Conservation (phyloP, 2,329 filamentous ascomycete genomes). For the Xylariaceae sp. region DNA sequence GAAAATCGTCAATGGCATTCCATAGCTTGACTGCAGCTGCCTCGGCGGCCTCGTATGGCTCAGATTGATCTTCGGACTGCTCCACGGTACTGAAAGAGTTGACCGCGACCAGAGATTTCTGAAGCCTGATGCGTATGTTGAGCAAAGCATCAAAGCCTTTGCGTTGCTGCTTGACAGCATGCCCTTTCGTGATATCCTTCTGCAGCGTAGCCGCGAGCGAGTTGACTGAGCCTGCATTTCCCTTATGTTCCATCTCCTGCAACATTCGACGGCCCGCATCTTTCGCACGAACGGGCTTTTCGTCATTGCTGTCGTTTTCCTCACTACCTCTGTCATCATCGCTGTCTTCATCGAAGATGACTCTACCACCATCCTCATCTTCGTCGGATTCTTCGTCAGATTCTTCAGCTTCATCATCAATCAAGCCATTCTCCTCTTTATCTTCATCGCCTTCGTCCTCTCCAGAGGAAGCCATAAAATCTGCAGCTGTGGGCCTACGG, state of each 20-base stretch:
- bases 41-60: constrained; percentile 71
- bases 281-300: constrained; percentile 26
- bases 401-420: constrained; percentile 35
- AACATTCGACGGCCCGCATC: constrained; percentile 44
- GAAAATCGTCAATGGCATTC: constrained; percentile 71
- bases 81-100: constrained; percentile 63
- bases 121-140: constrained; percentile 85
- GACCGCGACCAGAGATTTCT: constrained; percentile 80
- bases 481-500: constrained; percentile 47
- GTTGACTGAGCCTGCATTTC: constrained; percentile 62
- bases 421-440: constrained; percentile 14
- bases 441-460: constrained; percentile 27
- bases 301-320: constrained; percentile 29
- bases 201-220: constrained; percentile 61
- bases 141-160: constrained; percentile 83
- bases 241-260: constrained; percentile 63
- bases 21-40: constrained; percentile 80
- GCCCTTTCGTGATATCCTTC: constrained; percentile 78
- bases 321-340: constrained; percentile 30
- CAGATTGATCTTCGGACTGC: constrained; percentile 38
- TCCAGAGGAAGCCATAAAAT: constrained; percentile 49
- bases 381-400: constrained; percentile 31
- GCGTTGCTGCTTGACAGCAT: constrained; percentile 80
- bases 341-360: constrained; percentile 4
- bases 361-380: constrained; percentile 28